Evolutionary conservation across 352 stramenopile genomes (phyloP), one percentile per base, ranked within the genome.

Genomic region (Globisporangium irregulare): DNA sequence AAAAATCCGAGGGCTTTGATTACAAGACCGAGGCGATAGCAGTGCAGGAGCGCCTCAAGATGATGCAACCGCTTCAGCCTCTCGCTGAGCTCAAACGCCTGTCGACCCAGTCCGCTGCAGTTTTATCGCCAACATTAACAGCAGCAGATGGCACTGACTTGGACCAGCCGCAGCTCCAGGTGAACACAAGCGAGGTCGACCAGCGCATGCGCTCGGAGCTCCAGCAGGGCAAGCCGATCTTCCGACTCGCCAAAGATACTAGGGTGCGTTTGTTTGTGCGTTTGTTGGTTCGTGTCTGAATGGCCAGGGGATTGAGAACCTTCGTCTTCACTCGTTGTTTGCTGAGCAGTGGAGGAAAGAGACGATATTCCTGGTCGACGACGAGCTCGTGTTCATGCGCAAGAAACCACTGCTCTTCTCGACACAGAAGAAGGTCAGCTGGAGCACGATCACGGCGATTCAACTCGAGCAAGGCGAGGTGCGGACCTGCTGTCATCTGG

Each of bases 291-390:
- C 29, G 29, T 32, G 4, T 32, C 8, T 32, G 29, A 32, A 32
- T 32, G 29, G 29, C 29, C 29, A 32, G 29, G 29, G 3, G 8
- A 32, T 32, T 32, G 29, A 32, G 4, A 32, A 4, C 29, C 29
- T 32, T 32, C 4, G 29, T 32, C 25, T 22, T 66, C 14, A 41
- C 36, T 15, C 36, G 29, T n/a, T 43, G 25, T 36, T 36, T 29
- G 20, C 24, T 27, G 24, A 20, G 14, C 41, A 83, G 76, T 83
- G 76, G 74, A 68, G 64, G 36, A 76, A 78, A 27, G 77, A 84
- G 50, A 70, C 68, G n/a, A 59, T 84, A 24, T 64, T 67, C 22
- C 57, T 81, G 4, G 50, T 74, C 0, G 67, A 76, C 25, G 69
- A 77, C 9, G 67, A 71, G 5, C 56, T 84, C 29, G 50, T 80